Conservation (phyloP, 352 stramenopile genomes). For the Pelagophyceae sp. region DNA sequence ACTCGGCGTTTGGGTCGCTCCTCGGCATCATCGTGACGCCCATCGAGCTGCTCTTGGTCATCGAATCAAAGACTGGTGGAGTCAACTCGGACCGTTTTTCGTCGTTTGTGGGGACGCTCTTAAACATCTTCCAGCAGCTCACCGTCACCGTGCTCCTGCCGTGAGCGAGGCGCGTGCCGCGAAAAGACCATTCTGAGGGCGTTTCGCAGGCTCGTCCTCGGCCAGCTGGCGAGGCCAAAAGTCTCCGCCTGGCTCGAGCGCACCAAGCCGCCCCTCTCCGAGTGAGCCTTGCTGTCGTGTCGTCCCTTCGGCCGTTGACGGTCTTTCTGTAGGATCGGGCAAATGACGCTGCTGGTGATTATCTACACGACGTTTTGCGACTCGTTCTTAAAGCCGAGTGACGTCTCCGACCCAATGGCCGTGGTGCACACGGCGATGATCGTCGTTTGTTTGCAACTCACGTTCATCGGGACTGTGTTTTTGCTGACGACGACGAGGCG, state of each 20-base stretch:
- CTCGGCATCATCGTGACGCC: constrained; percentile 14
- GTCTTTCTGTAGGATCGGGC: background rate
- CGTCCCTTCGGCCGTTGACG: background rate
- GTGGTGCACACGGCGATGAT: background rate
- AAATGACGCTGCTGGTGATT: constrained; percentile 7
- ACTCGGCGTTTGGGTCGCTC: constrained; percentile 31
- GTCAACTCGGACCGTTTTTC: background rate
- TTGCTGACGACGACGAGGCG: background rate
- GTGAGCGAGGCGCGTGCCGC: too few relatives aligned
- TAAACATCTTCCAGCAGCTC: background rate
- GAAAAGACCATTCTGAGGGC: too few relatives aligned
- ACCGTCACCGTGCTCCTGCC: constrained; percentile 1
- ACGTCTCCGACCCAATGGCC: background rate
- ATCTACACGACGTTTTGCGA: constrained; percentile 21
- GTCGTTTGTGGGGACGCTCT: background rate
- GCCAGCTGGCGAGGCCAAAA: constrained; percentile 1
- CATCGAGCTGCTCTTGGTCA: background rate
- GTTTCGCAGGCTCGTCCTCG: background rate
- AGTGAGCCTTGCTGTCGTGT: background rate
- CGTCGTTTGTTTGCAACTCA: background rate
- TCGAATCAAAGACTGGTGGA: background rate
- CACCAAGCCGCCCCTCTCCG: background rate
- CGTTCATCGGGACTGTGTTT: background rate
- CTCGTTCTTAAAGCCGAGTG: background rate
- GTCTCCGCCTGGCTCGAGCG: constrained; percentile 10